phyloP scores from a whole-genome alignment of 2,329 filamentous ascomycete genomes.

The Arachnomyces sp. region DNA sequence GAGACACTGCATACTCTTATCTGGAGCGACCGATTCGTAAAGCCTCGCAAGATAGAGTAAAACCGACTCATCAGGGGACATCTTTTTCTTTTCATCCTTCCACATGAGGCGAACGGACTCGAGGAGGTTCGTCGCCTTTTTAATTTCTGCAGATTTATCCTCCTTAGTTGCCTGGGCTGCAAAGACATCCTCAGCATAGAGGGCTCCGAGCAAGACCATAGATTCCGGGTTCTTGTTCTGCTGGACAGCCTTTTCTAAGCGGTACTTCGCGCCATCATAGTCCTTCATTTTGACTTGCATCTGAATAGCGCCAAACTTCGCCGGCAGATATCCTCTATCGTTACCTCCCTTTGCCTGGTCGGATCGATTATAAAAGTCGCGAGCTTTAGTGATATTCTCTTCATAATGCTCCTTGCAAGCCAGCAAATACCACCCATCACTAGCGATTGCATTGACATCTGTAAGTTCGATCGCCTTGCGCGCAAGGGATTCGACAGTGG shows the following conservation, averaged over 20 bases:
- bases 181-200: slow-evolving; percentile 94
- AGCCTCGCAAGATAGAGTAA: slow-evolving; percentile 84
- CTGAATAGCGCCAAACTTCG: slow-evolving; percentile 90
- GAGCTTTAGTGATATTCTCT: slow-evolving; percentile 64
- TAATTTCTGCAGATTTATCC: slow-evolving; percentile 75
- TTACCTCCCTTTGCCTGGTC: slow-evolving; percentile 85
- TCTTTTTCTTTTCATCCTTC: slow-evolving; percentile 85
- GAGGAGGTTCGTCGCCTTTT: slow-evolving; percentile 76
- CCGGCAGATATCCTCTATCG: slow-evolving; percentile 85
- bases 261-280: slow-evolving; percentile 82
- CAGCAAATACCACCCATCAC: slow-evolving; percentile 94
- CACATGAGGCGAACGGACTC: slow-evolving; percentile 79
- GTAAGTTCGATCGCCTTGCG: slow-evolving; percentile 92
- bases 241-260: slow-evolving; percentile 88
- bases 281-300: slow-evolving; percentile 77
- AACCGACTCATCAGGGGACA: slow-evolving; percentile 74
- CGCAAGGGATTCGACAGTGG: slow-evolving; percentile 75
- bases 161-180: slow-evolving; percentile 72
- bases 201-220: slow-evolving; percentile 80
- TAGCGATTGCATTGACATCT: slow-evolving; percentile 91
- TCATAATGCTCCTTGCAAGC: slow-evolving; percentile 84
- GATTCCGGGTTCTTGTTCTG: slow-evolving; percentile 75
- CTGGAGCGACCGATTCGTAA: slow-evolving; percentile 76
- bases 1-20: slow-evolving; percentile 86
- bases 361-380: slow-evolving; percentile 79